Evolutionary conservation across 257 asterid genomes (phyloP).

Genomic region (Avicennia marina): DNA sequence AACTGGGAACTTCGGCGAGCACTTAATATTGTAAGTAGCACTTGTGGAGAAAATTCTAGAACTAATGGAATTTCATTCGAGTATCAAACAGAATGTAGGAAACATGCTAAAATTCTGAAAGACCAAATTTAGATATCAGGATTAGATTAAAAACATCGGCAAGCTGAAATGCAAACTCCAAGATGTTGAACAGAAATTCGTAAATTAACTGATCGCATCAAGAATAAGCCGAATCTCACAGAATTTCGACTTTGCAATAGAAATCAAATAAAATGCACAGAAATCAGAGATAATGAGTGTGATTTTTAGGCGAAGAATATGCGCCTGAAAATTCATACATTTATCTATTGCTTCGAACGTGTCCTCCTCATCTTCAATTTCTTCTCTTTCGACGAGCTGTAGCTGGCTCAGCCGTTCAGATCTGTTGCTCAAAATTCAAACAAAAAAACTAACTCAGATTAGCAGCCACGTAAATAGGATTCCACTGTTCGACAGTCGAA

Average conservation of each 20-base stretch:
- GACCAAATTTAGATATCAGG: too few species aligned
- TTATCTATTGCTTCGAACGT: slow-evolving; percentile 94
- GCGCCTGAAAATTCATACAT: slow-evolving; percentile 25
- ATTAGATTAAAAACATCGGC: too few species aligned
- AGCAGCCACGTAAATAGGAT: background rate
- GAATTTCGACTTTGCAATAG: background rate
- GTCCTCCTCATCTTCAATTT: slow-evolving; percentile 87
- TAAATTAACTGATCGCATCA: slow-evolving; percentile 3
- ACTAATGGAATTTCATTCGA: background rate
- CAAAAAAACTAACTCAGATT: background rate
- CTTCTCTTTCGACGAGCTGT: slow-evolving; percentile 88
- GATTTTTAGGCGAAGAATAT: background rate
- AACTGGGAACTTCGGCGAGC: too few species aligned
- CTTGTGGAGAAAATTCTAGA: too few species aligned
- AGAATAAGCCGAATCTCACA: background rate
- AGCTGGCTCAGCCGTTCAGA: slow-evolving; percentile 86
- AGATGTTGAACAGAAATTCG: too few species aligned
- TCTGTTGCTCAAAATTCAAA: slow-evolving; percentile 37
- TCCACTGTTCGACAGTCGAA: background rate
- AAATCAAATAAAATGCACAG: slow-evolving; percentile 3
- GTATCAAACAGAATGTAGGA: background rate
- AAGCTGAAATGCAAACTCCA: background rate
- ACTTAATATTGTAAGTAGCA: too few species aligned
- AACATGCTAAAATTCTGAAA: background rate
- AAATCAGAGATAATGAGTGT: too few species aligned